A percentile compares a stretch with the other conserved stretches of the same genome.
phyloP scores from a whole-genome alignment of 305 asterid genomes.

The Fraxinus greggii region DNA sequence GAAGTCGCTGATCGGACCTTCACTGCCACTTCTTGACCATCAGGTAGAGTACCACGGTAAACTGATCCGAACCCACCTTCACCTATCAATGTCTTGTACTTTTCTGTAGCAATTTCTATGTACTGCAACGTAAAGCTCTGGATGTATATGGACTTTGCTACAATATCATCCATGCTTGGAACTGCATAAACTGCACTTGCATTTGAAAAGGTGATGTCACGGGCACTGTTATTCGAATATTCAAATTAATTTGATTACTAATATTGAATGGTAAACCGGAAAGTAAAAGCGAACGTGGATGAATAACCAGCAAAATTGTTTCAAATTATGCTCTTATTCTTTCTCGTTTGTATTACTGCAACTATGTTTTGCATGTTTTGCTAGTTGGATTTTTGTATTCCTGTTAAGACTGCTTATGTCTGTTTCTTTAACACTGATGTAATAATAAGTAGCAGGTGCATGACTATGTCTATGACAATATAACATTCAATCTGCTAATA shows the following conservation, averaged over 20 bases:
- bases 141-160: slow-evolving; percentile 49
- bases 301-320: not conserved
- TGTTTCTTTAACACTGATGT: not conserved
- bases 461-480: not conserved
- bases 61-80: slow-evolving; percentile 94
- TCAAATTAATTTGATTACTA: not conserved
- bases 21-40: slow-evolving; percentile 93
- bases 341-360: slow-evolving; percentile 3
- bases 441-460: not conserved
- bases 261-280: not conserved
- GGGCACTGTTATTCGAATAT: not conserved
- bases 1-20: slow-evolving; percentile 91
- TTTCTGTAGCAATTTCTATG: slow-evolving; percentile 62
- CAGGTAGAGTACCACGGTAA: slow-evolving; percentile 70
- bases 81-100: slow-evolving; percentile 75
- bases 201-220: slow-evolving; percentile 17
- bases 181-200: slow-evolving; percentile 81
- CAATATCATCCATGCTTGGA: slow-evolving; percentile 53
- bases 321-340: not conserved
- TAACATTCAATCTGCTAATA: not conserved
- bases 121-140: slow-evolving; percentile 53
- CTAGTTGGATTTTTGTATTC: not conserved
- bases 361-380: not conserved
- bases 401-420: not conserved
- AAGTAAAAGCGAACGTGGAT: not conserved